Conservation (phyloP, 192 early-diverging fungal species). For the Blastocladiella britannica region DNA sequence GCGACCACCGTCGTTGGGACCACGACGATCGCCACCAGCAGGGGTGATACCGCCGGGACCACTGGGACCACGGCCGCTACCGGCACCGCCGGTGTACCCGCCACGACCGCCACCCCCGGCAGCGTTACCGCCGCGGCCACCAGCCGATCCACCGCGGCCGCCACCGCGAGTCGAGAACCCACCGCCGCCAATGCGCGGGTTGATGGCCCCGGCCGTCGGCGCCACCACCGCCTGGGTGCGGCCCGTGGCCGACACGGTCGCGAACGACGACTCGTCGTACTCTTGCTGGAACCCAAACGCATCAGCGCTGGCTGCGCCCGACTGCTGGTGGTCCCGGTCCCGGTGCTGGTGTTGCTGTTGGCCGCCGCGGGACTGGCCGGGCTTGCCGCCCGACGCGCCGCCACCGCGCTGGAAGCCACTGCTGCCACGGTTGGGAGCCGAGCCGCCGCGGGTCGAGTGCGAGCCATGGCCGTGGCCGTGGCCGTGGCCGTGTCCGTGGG, state of each 20-base stretch:
- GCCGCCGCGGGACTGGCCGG: not conserved
- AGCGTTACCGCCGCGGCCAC: constrained; percentile 18
- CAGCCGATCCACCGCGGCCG: constrained; percentile 12
- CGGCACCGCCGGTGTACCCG: constrained; percentile 6
- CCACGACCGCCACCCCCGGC: constrained; percentile 15
- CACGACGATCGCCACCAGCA: constrained; percentile 21
- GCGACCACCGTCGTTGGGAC: constrained; percentile 14
- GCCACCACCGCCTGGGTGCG: constrained; percentile 13
- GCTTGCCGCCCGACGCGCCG: constrained; percentile 2
- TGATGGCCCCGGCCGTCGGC: constrained; percentile 16
- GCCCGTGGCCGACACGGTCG: constrained; percentile 53
- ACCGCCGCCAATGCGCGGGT: constrained; percentile 8
- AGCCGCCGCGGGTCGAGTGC: too few species aligned
- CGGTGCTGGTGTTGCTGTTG: constrained; percentile 8
- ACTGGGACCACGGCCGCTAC: constrained; percentile 7
- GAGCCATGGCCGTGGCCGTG: too few species aligned
- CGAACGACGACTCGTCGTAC: constrained; percentile 89
- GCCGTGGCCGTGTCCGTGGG: constrained; percentile 24
- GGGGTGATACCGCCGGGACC: constrained; percentile 18
- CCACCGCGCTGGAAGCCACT: not conserved
- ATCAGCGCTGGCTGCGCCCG: constrained; percentile 60
- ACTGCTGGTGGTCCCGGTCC: constrained; percentile 43
- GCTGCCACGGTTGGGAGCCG: too few species aligned
- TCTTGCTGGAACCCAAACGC: constrained; percentile 74
- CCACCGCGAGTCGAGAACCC: constrained; percentile 5